A percentile compares a stretch with the other conserved stretches of the same genome.
These are phyloP conservation scores for Cyberlindnera mycetangii DNA, from an alignment of 805 yeast genomes.

Conservation along the genomic window DNA sequence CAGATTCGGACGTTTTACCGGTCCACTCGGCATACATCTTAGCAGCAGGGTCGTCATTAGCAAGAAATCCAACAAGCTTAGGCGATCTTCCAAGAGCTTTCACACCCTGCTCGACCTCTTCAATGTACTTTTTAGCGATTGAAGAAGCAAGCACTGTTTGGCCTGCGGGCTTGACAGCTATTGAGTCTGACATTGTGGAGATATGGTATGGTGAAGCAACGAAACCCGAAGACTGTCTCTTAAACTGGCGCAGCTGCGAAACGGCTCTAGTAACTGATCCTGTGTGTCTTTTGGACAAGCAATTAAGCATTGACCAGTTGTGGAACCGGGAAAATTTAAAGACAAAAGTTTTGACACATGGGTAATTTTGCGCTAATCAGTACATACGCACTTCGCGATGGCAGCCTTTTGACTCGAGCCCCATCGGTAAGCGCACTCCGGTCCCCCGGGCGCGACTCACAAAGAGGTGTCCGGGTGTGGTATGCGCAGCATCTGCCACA, in stretches of 20 bases:
- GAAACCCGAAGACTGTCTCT: neutral
- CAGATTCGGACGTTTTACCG: conserved; percentile 77
- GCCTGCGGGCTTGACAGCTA: conserved; percentile 43
- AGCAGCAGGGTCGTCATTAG: conserved; percentile 94
- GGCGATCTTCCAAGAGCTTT: conserved; percentile 56
- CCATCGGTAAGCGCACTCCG: neutral
- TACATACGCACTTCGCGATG: conserved; percentile 6
- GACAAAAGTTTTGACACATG: conserved; percentile 8
- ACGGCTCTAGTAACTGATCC: neutral
- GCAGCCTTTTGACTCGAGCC: conserved; percentile 1
- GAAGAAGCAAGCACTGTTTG: conserved; percentile 84
- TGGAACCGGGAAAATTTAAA: neutral
- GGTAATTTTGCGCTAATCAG: conserved; percentile 14
- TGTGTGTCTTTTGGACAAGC: neutral
- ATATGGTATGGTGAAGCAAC: neutral
- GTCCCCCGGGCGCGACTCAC: neutral
- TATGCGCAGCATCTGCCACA: too few species aligned
- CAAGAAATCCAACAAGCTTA: conserved; percentile 83
- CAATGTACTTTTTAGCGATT: conserved; percentile 77
- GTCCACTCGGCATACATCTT: conserved; percentile 96
- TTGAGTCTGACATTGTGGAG: conserved; percentile 24
- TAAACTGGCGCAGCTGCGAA: neutral
- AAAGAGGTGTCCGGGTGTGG: neutral
- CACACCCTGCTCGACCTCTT: conserved; percentile 66
- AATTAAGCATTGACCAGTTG: neutral